Evolutionary conservation across 148 eudicot genomes (phyloP), one percentile per base, ranked within the genome.

Genomic region (Vaccinium macrocarpon): DNA sequence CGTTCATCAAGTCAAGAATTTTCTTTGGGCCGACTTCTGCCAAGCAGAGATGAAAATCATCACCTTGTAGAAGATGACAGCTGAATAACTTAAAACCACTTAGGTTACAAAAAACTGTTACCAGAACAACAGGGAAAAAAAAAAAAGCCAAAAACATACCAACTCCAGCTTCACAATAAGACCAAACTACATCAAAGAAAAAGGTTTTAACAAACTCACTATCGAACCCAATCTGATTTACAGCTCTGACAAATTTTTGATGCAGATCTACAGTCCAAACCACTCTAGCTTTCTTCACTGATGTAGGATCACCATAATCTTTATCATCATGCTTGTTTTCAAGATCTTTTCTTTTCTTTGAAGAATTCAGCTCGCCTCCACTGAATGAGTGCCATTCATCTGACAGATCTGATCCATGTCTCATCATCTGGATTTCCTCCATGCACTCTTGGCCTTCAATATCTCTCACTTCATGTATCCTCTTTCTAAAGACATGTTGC

Each of bases 11-110:
- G 87, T 97, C 99, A 52, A 95, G 92, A 82, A 97, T 95, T 86
- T 93, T 95, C 89, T 97, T 97, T 1, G 98, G 99, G 61, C 99
- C 99, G 38, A 95, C 95, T 90, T 95, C 99, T 97, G 97, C 91
- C 87, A 85, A 73, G 84, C 42, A 85, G 78, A 84, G 49, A 76
- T 46, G 61, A 81, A 73, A 59, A 84, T 80, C 76, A 51, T 73
- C 73, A 56, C 71, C 86, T 76, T 86, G 81, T 52, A 84, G 74
- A 53, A 87, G 81, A 83, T 35, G 70, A 66, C 25, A 78, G 57
- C 81, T 35, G 16, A 64, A 70, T 62, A 84, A 84, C 71, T 29
- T 15, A 72, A 82, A 38, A 87, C 52, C 23, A 55, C 15, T 66
- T 76, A 55, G 66, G 72, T 70, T 49, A 84, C 49, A 53, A 66